Conservation (phyloP, 106 monocot genomes). For the Allium fistulosum region DNA sequence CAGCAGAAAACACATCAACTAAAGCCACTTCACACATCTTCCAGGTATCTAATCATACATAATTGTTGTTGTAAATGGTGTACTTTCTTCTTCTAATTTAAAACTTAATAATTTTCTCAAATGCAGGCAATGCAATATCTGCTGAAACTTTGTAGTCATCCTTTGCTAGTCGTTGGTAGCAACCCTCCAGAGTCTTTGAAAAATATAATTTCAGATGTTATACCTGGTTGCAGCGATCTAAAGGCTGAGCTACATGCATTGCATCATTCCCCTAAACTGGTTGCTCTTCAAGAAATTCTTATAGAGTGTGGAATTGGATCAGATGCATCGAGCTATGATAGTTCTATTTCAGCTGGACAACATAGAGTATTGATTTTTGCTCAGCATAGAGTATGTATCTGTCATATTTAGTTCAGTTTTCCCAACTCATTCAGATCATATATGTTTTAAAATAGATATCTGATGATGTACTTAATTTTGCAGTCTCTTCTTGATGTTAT, state of each 20-base stretch:
- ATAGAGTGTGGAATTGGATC: slow-evolving; percentile 90
- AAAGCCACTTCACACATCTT: slow-evolving; percentile 87
- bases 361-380: slow-evolving; percentile 94
- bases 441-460: neutral
- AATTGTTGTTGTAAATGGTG: neutral
- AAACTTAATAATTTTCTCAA: slow-evolving; percentile 1
- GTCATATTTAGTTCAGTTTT: neutral
- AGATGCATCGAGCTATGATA: slow-evolving; percentile 45
- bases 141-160: slow-evolving; percentile 92
- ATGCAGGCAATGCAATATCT: slow-evolving; percentile 86
- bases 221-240: slow-evolving; percentile 43
- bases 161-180: slow-evolving; percentile 90
- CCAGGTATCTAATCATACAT: slow-evolving; percentile 50
- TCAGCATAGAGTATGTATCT: slow-evolving; percentile 67
- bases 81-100: too few relatives aligned
- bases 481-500: slow-evolving; percentile 89
- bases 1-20: slow-evolving; percentile 20
- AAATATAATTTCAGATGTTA: slow-evolving; percentile 36
- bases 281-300: slow-evolving; percentile 94
- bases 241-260: slow-evolving; percentile 64
- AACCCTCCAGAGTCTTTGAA: slow-evolving; percentile 44
- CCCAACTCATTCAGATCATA: neutral
- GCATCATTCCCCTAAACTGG: slow-evolving; percentile 86
- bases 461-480: slow-evolving; percentile 10
- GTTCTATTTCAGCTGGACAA: slow-evolving; percentile 34